A percentile compares a stretch with the other conserved stretches of the same genome.
These are phyloP conservation scores for Leptographium procerum DNA, from an alignment of 2,329 filamentous ascomycete genomes.

Conservation along the genomic window DNA sequence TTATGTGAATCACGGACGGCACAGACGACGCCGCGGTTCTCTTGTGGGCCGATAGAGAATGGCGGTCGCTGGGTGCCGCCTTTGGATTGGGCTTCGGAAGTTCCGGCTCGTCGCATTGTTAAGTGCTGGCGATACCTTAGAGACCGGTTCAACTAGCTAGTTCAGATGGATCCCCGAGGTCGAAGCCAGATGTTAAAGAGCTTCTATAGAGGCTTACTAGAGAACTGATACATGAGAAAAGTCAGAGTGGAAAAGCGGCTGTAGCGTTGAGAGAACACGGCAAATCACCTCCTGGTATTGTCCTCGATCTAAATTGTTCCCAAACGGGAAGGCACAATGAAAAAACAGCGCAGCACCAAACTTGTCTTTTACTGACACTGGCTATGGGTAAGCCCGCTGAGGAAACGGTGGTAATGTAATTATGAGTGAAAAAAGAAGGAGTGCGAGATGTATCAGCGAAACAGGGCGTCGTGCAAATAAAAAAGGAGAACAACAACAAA, in stretches of 20 bases:
- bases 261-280: too few species aligned
- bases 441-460: too few species aligned
- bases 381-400: too few species aligned
- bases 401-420: too few species aligned
- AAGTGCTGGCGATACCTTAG: neutral
- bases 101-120: neutral
- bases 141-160: neutral
- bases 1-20: slow-evolving; percentile 82
- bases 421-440: too few species aligned
- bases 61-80: neutral
- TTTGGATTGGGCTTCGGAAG: neutral
- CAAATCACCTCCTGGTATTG: too few species aligned
- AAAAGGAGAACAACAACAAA: too few species aligned
- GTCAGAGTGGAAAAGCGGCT: neutral
- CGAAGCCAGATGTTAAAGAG: neutral
- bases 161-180: neutral
- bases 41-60: slow-evolving; percentile 8
- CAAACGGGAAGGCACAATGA: neutral
- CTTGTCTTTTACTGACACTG: too few species aligned
- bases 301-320: neutral
- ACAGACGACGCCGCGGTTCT: slow-evolving; percentile 41
- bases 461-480: too few species aligned
- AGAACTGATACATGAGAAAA: too few species aligned
- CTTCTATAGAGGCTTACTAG: neutral
- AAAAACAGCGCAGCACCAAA: neutral